phyloP scores from a whole-genome alignment of 192 early-diverging fungal species.

The Entomortierella lignicola region DNA sequence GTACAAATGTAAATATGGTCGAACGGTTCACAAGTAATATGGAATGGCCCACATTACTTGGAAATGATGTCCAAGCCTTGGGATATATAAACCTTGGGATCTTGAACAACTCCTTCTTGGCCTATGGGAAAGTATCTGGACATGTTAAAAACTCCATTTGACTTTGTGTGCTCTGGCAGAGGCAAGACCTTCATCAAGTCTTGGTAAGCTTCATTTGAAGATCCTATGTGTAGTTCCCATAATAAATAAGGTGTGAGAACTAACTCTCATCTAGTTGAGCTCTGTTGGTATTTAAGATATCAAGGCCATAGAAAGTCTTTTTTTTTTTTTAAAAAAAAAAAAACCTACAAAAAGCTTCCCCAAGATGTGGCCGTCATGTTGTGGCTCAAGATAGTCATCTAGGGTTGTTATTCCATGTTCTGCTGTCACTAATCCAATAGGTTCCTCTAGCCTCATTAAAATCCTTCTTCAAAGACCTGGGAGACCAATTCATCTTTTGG shows the following conservation, averaged over 20 bases:
- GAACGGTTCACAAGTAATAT: not conserved
- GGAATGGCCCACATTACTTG: not conserved
- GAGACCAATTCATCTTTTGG: not conserved
- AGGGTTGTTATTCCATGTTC: too few species aligned
- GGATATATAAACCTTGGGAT: not conserved
- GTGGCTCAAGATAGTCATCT: too few species aligned
- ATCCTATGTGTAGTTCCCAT: not conserved
- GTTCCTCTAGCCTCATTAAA: too few species aligned
- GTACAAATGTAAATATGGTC: conserved; percentile 12
- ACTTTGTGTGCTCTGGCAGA: conserved; percentile 11
- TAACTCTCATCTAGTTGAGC: too few species aligned
- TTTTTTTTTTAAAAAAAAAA: too few species aligned
- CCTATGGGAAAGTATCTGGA: conserved; percentile 9
- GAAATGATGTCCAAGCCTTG: not conserved
- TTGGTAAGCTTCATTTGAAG: not conserved
- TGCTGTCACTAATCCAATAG: too few species aligned
- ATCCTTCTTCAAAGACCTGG: not conserved
- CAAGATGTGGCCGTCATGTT: too few species aligned
- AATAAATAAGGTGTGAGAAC: not conserved
- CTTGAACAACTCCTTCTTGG: not conserved
- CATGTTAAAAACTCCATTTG: conserved; percentile 11
- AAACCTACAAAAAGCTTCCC: too few species aligned
- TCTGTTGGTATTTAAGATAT: too few species aligned
- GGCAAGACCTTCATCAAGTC: conserved; percentile 5
- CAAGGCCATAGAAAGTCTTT: too few species aligned